phyloP scores from a whole-genome alignment of 305 asterid species.

The Fraxinus floribunda region DNA sequence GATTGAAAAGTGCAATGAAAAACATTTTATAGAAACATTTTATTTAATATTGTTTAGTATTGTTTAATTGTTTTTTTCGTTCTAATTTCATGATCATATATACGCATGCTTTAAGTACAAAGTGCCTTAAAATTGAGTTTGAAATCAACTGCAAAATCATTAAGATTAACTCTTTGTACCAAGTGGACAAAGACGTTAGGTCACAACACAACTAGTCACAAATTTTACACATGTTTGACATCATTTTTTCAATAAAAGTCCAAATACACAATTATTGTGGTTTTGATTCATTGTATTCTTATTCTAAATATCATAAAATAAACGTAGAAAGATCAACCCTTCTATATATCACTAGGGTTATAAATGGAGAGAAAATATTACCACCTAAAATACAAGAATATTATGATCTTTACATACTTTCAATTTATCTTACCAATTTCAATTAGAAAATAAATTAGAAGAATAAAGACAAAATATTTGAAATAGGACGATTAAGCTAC shows the following conservation, averaged over 20 bases:
- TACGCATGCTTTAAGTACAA: background rate
- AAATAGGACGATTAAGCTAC: background rate
- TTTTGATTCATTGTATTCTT: background rate
- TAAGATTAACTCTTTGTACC: background rate
- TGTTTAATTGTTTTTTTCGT: too few species aligned
- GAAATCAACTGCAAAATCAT: background rate
- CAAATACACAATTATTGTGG: background rate
- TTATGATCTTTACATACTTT: background rate
- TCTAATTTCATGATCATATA: background rate
- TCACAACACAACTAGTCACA: background rate
- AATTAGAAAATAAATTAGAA: background rate
- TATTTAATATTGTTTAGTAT: too few species aligned
- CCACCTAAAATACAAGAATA: background rate
- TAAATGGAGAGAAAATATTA: background rate
- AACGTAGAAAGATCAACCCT: background rate
- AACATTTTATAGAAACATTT: too few species aligned
- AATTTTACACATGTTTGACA: background rate
- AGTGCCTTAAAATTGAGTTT: background rate
- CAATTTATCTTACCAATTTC: background rate
- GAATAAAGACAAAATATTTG: background rate
- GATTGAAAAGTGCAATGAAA: background rate
- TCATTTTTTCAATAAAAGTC: background rate
- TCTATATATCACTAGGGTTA: background rate
- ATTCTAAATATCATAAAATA: background rate
- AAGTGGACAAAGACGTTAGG: background rate